Evolutionary conservation across 805 yeast genomes (phyloP).

Genomic region (Wickerhamiella kurtzmanii): DNA sequence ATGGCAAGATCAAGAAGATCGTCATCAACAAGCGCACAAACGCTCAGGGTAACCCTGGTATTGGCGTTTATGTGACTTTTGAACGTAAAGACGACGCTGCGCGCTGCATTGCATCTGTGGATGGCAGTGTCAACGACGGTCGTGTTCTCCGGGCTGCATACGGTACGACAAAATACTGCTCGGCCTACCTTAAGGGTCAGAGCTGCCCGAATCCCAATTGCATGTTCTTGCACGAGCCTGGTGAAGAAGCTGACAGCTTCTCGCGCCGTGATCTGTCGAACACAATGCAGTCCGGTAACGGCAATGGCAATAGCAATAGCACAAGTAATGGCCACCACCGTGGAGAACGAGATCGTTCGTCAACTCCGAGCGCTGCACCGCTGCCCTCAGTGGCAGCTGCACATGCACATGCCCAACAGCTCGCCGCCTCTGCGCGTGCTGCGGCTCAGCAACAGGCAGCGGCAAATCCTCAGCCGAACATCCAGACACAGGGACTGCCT

Average conservation of each 20-base stretch:
- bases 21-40: slow-evolving; percentile 71
- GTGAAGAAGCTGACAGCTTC: slow-evolving; percentile 96
- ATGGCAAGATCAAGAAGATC: slow-evolving; percentile 86
- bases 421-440: slow-evolving; percentile 17
- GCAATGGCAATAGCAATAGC: slow-evolving; percentile 34
- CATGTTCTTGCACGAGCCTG: slow-evolving; percentile 98
- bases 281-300: slow-evolving; percentile 34
- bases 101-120: slow-evolving; percentile 77
- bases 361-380: background rate
- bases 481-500: background rate
- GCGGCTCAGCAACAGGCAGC: slow-evolving; percentile 1
- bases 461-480: background rate
- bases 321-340: slow-evolving; percentile 11
- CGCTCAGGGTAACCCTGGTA: slow-evolving; percentile 53
- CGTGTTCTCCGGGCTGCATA: slow-evolving; percentile 84
- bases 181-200: slow-evolving; percentile 88
- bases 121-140: slow-evolving; percentile 89
- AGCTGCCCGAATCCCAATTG: slow-evolving; percentile 97
- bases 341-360: background rate
- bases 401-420: slow-evolving; percentile 6
- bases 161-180: slow-evolving; percentile 97
- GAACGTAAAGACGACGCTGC: slow-evolving; percentile 91
- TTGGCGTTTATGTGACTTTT: slow-evolving; percentile 93
- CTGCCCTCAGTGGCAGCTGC: background rate
- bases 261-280: slow-evolving; percentile 60